A percentile compares a stretch with the other conserved stretches of the same genome.
These are phyloP conservation scores for Paxillus involutus DNA, from an alignment of 768 basidiomycete genomes.

Conservation along the genomic window DNA sequence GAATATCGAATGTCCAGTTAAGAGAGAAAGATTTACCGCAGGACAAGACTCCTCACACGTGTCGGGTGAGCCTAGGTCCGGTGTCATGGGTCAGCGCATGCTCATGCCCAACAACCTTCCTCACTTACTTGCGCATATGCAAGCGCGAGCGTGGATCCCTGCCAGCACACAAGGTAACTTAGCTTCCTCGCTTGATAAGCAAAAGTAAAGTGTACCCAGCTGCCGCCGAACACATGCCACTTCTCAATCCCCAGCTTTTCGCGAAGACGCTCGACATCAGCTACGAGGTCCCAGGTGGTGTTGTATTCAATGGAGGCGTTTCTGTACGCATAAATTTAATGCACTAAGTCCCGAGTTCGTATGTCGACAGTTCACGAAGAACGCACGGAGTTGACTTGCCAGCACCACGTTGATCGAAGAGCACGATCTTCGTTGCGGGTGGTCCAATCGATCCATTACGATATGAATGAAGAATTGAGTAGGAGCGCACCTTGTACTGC, in stretches of 20 bases:
- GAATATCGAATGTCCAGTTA: neutral
- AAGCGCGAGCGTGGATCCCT: slow-evolving; percentile 86
- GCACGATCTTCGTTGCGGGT: slow-evolving; percentile 55
- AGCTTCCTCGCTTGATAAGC: neutral
- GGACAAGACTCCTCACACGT: slow-evolving; percentile 72
- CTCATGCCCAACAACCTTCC: neutral
- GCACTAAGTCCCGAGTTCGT: neutral
- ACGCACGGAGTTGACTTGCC: slow-evolving; percentile 85
- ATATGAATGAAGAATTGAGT: neutral
- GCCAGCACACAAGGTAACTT: neutral
- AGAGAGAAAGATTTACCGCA: slow-evolving; percentile 50
- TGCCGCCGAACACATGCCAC: slow-evolving; percentile 96
- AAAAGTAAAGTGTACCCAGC: slow-evolving; percentile 62
- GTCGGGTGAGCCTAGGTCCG: slow-evolving; percentile 69
- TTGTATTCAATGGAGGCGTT: slow-evolving; percentile 79
- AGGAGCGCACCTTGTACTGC: slow-evolving; percentile 68
- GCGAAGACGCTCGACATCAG: slow-evolving; percentile 83
- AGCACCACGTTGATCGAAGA: slow-evolving; percentile 88
- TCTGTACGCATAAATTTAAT: slow-evolving; percentile 37
- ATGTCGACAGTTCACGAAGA: neutral
- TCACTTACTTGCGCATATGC: slow-evolving; percentile 76
- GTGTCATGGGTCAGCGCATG: neutral
- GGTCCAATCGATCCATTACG: slow-evolving; percentile 1
- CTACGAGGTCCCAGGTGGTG: slow-evolving; percentile 93
- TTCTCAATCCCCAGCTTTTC: slow-evolving; percentile 74